A percentile compares a stretch with the other conserved stretches of the same genome.
Evolutionary conservation across 306 rosid species (phyloP).

Genomic region (Benincasa hispida): DNA sequence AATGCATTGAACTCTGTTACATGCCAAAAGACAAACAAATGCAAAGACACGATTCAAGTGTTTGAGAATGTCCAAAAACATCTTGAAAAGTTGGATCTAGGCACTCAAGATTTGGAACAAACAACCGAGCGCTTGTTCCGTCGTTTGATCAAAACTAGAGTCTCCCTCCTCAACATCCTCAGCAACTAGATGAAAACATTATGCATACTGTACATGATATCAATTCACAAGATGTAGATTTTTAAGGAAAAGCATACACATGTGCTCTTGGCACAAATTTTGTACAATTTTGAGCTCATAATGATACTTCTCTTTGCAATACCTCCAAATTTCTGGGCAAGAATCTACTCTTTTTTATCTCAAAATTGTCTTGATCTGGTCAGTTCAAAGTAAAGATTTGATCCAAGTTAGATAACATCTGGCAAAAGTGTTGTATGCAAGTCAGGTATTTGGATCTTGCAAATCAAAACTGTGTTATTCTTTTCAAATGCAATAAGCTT

Average conservation of each 20-base stretch:
- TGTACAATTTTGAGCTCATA: background rate
- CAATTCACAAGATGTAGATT: background rate
- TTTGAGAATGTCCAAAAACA: slow-evolving; percentile 10
- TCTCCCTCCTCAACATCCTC: slow-evolving; percentile 35
- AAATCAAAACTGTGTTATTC: background rate
- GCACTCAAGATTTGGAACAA: slow-evolving; percentile 32
- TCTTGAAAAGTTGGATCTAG: slow-evolving; percentile 24
- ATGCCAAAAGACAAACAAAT: slow-evolving; percentile 16
- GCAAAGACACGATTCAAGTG: background rate
- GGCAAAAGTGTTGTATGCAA: background rate
- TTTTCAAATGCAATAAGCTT: background rate
- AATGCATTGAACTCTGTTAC: slow-evolving; percentile 5
- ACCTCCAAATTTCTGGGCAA: background rate
- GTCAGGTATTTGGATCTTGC: background rate
- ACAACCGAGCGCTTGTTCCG: slow-evolving; percentile 24
- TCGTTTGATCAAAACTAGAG: slow-evolving; percentile 31
- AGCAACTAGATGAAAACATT: slow-evolving; percentile 11
- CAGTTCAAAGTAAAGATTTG: background rate
- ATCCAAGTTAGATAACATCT: background rate
- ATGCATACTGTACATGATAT: background rate
- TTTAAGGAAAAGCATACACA: background rate
- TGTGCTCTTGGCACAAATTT: background rate
- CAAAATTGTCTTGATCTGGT: background rate
- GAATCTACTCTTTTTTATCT: background rate
- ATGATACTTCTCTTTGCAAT: background rate